Base-by-base conservation (phyloP, 805 yeast species). In the Teunomyces atbi region DNA sequence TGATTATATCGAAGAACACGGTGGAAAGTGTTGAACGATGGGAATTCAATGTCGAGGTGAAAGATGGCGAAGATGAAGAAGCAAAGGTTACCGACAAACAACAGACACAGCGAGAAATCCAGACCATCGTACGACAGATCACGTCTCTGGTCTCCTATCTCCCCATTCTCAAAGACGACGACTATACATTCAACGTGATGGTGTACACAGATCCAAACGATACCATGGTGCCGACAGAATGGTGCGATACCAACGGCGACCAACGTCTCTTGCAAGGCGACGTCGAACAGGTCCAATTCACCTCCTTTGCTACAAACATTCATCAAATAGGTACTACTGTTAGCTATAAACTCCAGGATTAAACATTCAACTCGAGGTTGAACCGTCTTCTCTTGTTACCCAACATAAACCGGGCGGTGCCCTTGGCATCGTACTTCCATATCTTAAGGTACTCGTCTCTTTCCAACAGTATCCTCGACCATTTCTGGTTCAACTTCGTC, bases 111-210 rank as follows among this genome's bases (percentile, higher is more conserved):
- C 71, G 66, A 43, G 94, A 89, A 53, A 88, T 90, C n/a, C 92
- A 88, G 62, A 81, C 89, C 0, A 83, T 91, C 5, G 82, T 91
- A 33, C 78, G 97, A 44, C 97, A 91, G 56, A 86, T 91, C 43
- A 89, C 96, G 0, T 89, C 96, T 0, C 83, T 94, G 35, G 88
- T 87, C 1, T 81, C 96, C 0, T 89, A 90, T 60, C 72, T 91
- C 34, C 98, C 98, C 0, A 76, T 84, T 19, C 66, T 91, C 23
- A 58, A 59, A 34, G 80, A 79, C 8, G 81, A 75, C 15, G 73
- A 74, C 10, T 81, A 84, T 58, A 87, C 96, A 0, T 89, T 91
- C 64, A 89, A 86, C 57, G 92, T 91, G 1, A 68, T 89, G 44
- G 96, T 90, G 0, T 86, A 84, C 58, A 86, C 96, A 0, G 86